A percentile compares a stretch with the other conserved stretches of the same genome.
These are phyloP conservation scores for Aulographum hederae DNA, from an alignment of 2,329 filamentous ascomycete genomes.

Conservation along the genomic window DNA sequence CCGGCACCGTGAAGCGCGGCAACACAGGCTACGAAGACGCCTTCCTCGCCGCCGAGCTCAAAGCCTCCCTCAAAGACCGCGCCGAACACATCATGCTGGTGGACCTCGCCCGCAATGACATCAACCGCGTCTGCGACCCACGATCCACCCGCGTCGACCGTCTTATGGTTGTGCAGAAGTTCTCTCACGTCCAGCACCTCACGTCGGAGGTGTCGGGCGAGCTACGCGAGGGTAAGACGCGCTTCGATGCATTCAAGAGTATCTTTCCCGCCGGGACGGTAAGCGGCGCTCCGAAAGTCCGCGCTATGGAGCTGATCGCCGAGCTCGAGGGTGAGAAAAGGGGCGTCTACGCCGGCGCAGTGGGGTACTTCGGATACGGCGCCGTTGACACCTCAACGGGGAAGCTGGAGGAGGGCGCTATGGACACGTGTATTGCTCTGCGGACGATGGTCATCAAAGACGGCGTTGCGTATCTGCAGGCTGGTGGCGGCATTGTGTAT, in stretches of 20 bases:
- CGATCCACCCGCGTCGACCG: slow-evolving; percentile 78
- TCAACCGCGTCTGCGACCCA: slow-evolving; percentile 90
- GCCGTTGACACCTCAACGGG: slow-evolving; percentile 48
- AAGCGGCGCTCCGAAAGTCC: slow-evolving; percentile 77
- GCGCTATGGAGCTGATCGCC: slow-evolving; percentile 91
- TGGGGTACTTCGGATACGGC: slow-evolving; percentile 89
- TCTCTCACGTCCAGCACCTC: slow-evolving; percentile 93
- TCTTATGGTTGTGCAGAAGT: slow-evolving; percentile 62
- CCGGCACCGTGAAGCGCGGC: slow-evolving; percentile 82
- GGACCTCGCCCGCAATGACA: slow-evolving; percentile 67
- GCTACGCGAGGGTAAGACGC: slow-evolving; percentile 63
- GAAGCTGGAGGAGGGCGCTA: slow-evolving; percentile 55
- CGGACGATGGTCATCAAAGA: slow-evolving; percentile 92
- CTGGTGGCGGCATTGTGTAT: slow-evolving; percentile 78
- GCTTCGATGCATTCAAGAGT: slow-evolving; percentile 78
- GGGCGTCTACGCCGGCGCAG: slow-evolving; percentile 86
- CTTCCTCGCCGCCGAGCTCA: slow-evolving; percentile 56
- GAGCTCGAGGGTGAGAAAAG: slow-evolving; percentile 89
- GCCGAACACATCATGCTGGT: slow-evolving; percentile 97
- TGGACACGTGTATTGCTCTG: slow-evolving; percentile 70
- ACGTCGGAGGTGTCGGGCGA: slow-evolving; percentile 90
- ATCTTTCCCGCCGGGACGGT: not conserved
- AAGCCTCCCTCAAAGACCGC: slow-evolving; percentile 71
- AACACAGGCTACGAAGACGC: slow-evolving; percentile 67
- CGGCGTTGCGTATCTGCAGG: slow-evolving; percentile 77